Base-by-base conservation (phyloP, 176 grass and related monocot species). In the Alopecurus myosuroides region DNA sequence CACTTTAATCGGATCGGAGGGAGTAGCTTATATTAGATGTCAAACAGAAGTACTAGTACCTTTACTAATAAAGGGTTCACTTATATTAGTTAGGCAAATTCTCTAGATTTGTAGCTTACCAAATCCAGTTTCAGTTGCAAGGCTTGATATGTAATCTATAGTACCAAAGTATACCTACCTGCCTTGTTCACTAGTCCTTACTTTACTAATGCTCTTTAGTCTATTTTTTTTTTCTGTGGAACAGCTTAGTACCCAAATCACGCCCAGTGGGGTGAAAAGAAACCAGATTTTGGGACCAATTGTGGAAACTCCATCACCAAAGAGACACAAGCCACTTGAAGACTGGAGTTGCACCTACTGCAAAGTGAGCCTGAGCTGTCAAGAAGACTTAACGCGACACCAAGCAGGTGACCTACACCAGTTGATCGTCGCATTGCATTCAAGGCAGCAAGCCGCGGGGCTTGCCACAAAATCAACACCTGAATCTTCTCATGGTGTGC, bases 201-300 rank as follows among this genome's bases (percentile, higher is more conserved):
- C 17, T 71, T 33, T 29, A 53, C 23, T 41, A 42, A 25, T 85
- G 62, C 5, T 62, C 4, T 31, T 3, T 72, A 72, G 23, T 72
- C 17, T 60, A 40, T n/a, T n/a, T n/a, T n/a, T n/a, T n/a, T n/a
- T 53, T 78, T 7, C 9, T 60, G 15, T 87, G 3, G 22, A 50
- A 71, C 87, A 89, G 86, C 10, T 2, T 56, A 20, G 9, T 37
- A 61, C 45, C 40, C 46, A 74, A 70, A 46, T 51, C 39, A 69
- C 61, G 18, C 66, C 71, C 4, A 14, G 37, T 30, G 72, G 49
- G 30, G 9, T 50, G 40, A 77, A 83, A 18, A 73, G 77, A 62
- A 77, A 46, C 5, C 29, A 28, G 41, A 17, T 73, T 29, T 73
- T 29, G 14, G 23, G 40, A 73, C 70, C 23, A 41, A 28, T 1